Evolutionary conservation across 2,329 filamentous ascomycete species (phyloP).

Genomic region (Fragosphaeria purpurea): DNA sequence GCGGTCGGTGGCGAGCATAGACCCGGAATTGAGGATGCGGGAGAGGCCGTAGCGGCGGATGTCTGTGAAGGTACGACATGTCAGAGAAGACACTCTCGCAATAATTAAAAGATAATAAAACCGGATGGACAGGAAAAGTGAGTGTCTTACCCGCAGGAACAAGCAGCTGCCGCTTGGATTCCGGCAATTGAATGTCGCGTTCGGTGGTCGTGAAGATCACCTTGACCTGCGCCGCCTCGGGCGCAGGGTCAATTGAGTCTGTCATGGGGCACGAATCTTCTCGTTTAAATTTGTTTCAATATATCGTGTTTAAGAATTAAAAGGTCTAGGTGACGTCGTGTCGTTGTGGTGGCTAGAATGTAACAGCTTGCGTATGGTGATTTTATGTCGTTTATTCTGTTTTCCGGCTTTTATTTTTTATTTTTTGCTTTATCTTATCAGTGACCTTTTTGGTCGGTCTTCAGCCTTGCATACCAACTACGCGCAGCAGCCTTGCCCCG

Average conservation of each 20-base stretch:
- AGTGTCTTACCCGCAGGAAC: constrained; percentile 45
- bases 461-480: constrained; percentile 3
- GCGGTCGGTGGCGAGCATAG: constrained; percentile 56
- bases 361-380: background rate
- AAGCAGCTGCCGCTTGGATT: constrained; percentile 51
- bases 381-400: background rate
- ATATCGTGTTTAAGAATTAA: too few relatives aligned
- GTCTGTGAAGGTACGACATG: constrained; percentile 29
- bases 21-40: constrained; percentile 60
- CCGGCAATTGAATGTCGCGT: constrained; percentile 51
- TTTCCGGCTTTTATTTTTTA: constrained; percentile 2
- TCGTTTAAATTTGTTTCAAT: too few relatives aligned
- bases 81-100: too few relatives aligned
- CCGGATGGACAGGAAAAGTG: background rate
- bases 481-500: constrained; percentile 12
- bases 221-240: constrained; percentile 45
- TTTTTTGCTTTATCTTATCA: constrained; percentile 14
- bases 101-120: too few relatives aligned
- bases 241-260: background rate
- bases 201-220: constrained; percentile 58
- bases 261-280: background rate
- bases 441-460: background rate
- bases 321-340: too few relatives aligned
- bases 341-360: constrained; percentile 1
- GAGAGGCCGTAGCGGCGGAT: constrained; percentile 63